Percentiles rank a stretch among this genome's conserved stretches.
Conservation (phyloP, 768 basidiomycete genomes). For the Thelephora ganbajun region DNA sequence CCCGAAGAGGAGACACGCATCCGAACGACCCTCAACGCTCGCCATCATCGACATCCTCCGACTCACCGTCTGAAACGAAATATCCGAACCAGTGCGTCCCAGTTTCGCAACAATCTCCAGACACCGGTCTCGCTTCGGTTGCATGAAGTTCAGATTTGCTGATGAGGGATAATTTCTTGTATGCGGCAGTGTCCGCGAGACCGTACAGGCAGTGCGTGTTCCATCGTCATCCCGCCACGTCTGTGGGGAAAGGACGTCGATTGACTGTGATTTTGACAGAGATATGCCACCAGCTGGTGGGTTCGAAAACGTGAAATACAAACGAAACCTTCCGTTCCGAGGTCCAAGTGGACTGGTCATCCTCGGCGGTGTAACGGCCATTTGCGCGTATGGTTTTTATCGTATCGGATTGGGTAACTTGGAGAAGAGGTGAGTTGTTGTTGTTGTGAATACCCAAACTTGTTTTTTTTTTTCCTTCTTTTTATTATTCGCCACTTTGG, state of each 20-base stretch:
- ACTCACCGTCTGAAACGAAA: not conserved
- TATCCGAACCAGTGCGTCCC: not conserved
- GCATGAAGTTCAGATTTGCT: not conserved
- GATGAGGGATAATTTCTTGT: not conserved
- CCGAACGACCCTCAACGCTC: not conserved
- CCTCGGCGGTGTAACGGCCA: conserved; percentile 71
- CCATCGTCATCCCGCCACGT: too few relatives aligned
- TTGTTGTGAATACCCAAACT: not conserved
- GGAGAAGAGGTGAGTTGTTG: conserved; percentile 72
- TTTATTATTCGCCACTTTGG: not conserved
- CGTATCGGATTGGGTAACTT: conserved; percentile 81
- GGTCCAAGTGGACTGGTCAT: conserved; percentile 78
- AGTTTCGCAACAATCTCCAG: conserved; percentile 2
- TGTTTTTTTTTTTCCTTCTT: conserved; percentile 1
- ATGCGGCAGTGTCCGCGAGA: conserved; percentile 31
- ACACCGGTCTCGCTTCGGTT: not conserved
- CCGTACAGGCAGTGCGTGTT: conserved; percentile 51
- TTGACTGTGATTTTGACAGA: conserved; percentile 28
- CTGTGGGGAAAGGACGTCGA: not conserved
- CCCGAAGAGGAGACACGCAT: too few relatives aligned
- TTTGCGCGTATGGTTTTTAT: conserved; percentile 89
- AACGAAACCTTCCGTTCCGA: conserved; percentile 84
- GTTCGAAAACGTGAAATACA: conserved; percentile 88
- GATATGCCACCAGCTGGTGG: conserved; percentile 94
- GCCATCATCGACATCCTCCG: conserved; percentile 1